These are phyloP conservation scores for Mortierella claussenii DNA, from an alignment of 192 early-diverging fungal genomes.

Conservation along the genomic window DNA sequence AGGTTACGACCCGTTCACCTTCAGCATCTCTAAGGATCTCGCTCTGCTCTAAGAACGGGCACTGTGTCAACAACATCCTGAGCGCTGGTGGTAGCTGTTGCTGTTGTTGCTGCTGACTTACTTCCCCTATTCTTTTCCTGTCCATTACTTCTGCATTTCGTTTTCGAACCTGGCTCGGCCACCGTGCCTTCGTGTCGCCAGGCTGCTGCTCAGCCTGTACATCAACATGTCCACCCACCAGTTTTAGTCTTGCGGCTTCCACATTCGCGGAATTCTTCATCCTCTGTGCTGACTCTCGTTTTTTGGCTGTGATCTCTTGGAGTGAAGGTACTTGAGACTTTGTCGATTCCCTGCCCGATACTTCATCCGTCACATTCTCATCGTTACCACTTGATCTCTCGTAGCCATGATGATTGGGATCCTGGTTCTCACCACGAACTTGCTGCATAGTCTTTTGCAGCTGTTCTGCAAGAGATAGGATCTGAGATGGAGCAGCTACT, in stretches of 20 bases:
- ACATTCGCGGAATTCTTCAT: constrained; percentile 5
- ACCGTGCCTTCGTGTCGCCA: background rate
- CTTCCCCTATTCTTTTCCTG: background rate
- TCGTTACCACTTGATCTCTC: constrained; percentile 1
- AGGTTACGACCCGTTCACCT: constrained; percentile 1
- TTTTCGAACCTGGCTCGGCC: background rate
- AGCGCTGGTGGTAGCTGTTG: background rate
- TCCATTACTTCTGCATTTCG: background rate
- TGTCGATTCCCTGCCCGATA: background rate
- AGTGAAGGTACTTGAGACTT: too few species aligned
- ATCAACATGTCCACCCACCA: constrained; percentile 3
- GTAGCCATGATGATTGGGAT: background rate
- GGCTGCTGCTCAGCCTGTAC: constrained; percentile 1
- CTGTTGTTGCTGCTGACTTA: background rate
- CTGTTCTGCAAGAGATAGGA: background rate
- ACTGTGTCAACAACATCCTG: constrained; percentile 16
- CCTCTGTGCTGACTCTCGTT: constrained; percentile 8
- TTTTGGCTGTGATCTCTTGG: constrained; percentile 25
- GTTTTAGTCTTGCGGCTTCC: constrained; percentile 5
- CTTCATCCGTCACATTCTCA: background rate
- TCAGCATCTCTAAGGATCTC: constrained; percentile 13
- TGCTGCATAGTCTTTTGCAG: constrained; percentile 15
- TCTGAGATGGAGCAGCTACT: background rate
- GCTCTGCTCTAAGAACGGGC: constrained; percentile 40
- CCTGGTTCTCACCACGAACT: background rate